These are phyloP conservation scores for Plantago coronopus DNA, from an alignment of 305 asterid genomes.

Conservation along the genomic window DNA sequence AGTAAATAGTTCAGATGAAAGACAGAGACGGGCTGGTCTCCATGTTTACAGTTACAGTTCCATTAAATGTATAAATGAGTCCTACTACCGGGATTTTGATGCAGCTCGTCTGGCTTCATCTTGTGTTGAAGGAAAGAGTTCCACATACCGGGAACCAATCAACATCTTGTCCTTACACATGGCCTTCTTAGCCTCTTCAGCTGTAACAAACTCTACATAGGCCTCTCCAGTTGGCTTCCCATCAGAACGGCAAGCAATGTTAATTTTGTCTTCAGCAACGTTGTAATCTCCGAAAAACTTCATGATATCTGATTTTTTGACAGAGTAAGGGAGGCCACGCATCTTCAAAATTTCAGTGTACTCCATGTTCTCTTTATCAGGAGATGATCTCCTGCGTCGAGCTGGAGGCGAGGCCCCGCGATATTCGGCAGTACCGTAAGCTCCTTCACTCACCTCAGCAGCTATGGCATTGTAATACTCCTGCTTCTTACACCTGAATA, in stretches of 20 bases:
- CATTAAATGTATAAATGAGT: background rate
- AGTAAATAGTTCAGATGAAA: background rate
- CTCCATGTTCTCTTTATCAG: constrained; percentile 73
- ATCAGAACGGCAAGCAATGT: constrained; percentile 61
- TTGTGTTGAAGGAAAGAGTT: constrained; percentile 77
- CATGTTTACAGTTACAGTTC: constrained; percentile 4
- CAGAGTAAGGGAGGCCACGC: constrained; percentile 84
- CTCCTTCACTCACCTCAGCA: constrained; percentile 65
- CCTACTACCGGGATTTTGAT: constrained; percentile 52
- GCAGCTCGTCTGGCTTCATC: constrained; percentile 73
- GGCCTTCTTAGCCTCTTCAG: constrained; percentile 75
- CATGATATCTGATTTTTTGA: constrained; percentile 56
- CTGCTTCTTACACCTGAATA: constrained; percentile 84
- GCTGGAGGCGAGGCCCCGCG: constrained; percentile 53
- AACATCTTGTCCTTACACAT: constrained; percentile 81
- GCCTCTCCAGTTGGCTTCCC: constrained; percentile 98
- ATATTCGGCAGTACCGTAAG: constrained; percentile 35
- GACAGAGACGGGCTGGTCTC: no score
- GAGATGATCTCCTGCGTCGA: constrained; percentile 57
- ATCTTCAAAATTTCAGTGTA: constrained; percentile 75
- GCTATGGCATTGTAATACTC: constrained; percentile 86
- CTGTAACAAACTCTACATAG: constrained; percentile 62
- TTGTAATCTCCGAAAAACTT: constrained; percentile 65
- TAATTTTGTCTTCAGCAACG: constrained; percentile 59
- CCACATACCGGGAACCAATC: constrained; percentile 84